phyloP scores from a whole-genome alignment of 345 rosid species.

The Eucalyptus sp. region DNA sequence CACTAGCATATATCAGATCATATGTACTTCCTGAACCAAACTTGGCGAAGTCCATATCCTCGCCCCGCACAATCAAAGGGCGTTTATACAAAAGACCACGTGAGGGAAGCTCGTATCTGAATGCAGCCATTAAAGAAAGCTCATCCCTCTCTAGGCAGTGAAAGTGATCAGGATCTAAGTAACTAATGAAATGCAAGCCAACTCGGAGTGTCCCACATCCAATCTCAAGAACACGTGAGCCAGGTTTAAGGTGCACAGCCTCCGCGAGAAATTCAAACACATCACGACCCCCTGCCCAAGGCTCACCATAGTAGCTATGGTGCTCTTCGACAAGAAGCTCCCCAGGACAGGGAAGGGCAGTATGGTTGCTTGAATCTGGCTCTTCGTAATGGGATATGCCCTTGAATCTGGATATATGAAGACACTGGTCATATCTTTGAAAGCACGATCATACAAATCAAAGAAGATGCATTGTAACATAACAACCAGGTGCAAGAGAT shows the following conservation, averaged over 20 bases:
- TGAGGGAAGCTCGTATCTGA: constrained; percentile 88
- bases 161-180: constrained; percentile 46
- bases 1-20: constrained; percentile 89
- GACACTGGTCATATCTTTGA: no score
- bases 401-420: constrained; percentile 39
- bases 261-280: constrained; percentile 89
- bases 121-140: constrained; percentile 94
- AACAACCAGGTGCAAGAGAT: neutral
- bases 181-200: constrained; percentile 85
- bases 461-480: neutral
- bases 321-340: constrained; percentile 92
- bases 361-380: constrained; percentile 42
- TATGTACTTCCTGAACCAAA: constrained; percentile 52
- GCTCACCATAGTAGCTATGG: constrained; percentile 95
- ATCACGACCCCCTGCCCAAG: constrained; percentile 96
- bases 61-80: constrained; percentile 72
- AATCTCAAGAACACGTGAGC: constrained; percentile 69
- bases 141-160: constrained; percentile 94
- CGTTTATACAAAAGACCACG: constrained; percentile 84
- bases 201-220: constrained; percentile 97
- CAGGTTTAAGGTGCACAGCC: constrained; percentile 30
- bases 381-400: constrained; percentile 83
- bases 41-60: constrained; percentile 83
- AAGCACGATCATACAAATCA: neutral
- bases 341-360: constrained; percentile 80